phyloP scores from a whole-genome alignment of 768 basidiomycete genomes.

The Boletus subcaerulescens region DNA sequence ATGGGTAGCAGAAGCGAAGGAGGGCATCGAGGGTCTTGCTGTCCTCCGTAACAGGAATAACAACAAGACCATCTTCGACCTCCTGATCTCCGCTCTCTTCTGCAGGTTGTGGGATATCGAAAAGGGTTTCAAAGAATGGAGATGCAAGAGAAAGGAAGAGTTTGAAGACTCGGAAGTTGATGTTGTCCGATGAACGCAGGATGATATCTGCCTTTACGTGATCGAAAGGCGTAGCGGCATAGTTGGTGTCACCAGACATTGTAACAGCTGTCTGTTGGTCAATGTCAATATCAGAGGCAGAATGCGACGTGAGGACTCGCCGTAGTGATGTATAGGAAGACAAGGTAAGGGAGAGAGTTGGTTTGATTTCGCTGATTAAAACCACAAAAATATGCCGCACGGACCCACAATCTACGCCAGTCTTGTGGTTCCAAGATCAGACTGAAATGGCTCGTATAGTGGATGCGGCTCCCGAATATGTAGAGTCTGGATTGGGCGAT shows the following conservation, averaged over 20 bases:
- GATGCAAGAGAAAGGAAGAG: neutral
- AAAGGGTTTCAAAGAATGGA: neutral
- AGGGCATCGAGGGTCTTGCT: neutral
- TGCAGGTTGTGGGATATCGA: conserved; percentile 27
- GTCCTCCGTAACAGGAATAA: neutral
- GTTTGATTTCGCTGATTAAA: neutral
- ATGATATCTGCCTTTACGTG: neutral
- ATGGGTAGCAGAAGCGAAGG: neutral
- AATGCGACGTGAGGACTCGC: neutral
- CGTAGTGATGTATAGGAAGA: neutral
- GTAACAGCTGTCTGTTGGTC: neutral
- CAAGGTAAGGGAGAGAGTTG: neutral
- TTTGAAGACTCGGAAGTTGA: neutral
- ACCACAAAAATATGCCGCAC: neutral
- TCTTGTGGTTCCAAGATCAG: neutral
- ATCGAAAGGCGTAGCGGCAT: conserved; percentile 6
- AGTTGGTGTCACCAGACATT: neutral
- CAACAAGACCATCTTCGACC: neutral
- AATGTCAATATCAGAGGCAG: neutral
- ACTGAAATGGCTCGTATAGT: neutral
- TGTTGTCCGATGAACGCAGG: neutral
- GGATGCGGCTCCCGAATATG: neutral
- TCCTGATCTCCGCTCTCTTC: neutral
- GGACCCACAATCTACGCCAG: neutral
- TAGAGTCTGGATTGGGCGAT: neutral